Evolutionary conservation across 352 stramenopile species (phyloP).

Genomic region (Phytopythium vexans): DNA sequence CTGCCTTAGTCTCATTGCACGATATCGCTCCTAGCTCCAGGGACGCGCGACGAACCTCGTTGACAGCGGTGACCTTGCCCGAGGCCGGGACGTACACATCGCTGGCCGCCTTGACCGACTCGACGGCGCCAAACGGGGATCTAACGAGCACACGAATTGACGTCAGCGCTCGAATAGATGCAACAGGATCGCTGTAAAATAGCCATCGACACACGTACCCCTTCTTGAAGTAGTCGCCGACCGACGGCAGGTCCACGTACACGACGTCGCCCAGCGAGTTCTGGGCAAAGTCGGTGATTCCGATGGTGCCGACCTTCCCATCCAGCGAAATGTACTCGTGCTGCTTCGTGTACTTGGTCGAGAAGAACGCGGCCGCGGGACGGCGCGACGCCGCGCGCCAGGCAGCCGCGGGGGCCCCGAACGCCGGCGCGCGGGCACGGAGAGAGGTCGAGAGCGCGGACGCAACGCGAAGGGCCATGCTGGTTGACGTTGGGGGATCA

Average conservation of each 20-base stretch:
- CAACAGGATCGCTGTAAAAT: constrained; percentile 5
- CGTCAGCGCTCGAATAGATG: constrained; percentile 1
- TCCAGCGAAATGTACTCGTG: constrained; percentile 86
- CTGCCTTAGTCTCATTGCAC: constrained; percentile 6
- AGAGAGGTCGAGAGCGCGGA: constrained; percentile 56
- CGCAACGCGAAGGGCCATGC: constrained; percentile 54
- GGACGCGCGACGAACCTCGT: constrained; percentile 62
- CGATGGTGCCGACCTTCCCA: constrained; percentile 86
- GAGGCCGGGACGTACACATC: constrained; percentile 95
- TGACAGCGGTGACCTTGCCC: constrained; percentile 93
- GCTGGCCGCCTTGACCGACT: constrained; percentile 98
- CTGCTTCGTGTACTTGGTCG: constrained; percentile 83
- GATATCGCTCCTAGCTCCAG: not conserved
- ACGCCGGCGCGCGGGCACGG: constrained; percentile 23
- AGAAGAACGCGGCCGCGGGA: constrained; percentile 53
- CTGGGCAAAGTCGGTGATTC: constrained; percentile 98
- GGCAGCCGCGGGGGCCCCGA: constrained; percentile 9
- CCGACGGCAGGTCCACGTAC: constrained; percentile 95
- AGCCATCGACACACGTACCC: constrained; percentile 47
- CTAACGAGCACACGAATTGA: constrained; percentile 9
- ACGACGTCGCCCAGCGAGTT: constrained; percentile 97
- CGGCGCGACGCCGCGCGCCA: constrained; percentile 41
- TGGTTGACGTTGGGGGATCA: not conserved
- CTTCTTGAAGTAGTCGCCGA: constrained; percentile 93
- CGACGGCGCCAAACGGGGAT: constrained; percentile 92